These are phyloP conservation scores for Tolypocladium tundrense DNA, from an alignment of 2,329 filamentous ascomycete species.

Conservation along the genomic window DNA sequence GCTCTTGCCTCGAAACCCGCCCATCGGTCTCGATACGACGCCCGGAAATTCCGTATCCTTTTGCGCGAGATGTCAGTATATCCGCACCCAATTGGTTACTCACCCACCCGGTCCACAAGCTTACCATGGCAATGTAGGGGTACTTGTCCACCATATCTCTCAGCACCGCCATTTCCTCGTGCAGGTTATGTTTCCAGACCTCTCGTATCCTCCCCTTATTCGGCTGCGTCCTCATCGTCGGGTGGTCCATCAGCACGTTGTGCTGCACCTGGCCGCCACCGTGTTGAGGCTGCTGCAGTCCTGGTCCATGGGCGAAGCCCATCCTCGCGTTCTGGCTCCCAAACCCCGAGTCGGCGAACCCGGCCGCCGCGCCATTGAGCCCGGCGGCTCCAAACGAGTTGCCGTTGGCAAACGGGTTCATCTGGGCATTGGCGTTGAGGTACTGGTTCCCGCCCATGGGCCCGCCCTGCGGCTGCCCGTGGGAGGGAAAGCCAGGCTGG, in stretches of 20 bases:
- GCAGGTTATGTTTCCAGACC: constrained; percentile 87
- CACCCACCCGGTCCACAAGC: constrained; percentile 15
- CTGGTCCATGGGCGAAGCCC: constrained; percentile 60
- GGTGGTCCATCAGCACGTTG: constrained; percentile 30
- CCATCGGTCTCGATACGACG: constrained; percentile 90
- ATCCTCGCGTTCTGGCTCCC: constrained; percentile 81
- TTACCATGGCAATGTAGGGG: constrained; percentile 94
- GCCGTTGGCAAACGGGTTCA: constrained; percentile 56
- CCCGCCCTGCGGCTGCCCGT: constrained; percentile 38
- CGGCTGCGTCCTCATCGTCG: constrained; percentile 33
- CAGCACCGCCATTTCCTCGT: constrained; percentile 80
- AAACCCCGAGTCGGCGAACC: constrained; percentile 59
- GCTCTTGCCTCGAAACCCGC: constrained; percentile 85
- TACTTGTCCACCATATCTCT: constrained; percentile 80
- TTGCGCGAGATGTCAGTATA: background rate
- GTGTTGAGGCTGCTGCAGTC: constrained; percentile 49
- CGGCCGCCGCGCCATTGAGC: constrained; percentile 45
- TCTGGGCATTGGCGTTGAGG: constrained; percentile 54
- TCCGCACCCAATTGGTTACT: background rate
- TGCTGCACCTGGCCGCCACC: constrained; percentile 27
- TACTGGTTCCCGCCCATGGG: constrained; percentile 61
- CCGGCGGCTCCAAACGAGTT: constrained; percentile 48
- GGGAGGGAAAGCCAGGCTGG: constrained; percentile 40
- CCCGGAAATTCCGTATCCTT: constrained; percentile 99
- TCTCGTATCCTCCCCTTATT: constrained; percentile 85